Conservation (phyloP, 164 flowering plant genomes). For the Nymphaea colorata region DNA sequence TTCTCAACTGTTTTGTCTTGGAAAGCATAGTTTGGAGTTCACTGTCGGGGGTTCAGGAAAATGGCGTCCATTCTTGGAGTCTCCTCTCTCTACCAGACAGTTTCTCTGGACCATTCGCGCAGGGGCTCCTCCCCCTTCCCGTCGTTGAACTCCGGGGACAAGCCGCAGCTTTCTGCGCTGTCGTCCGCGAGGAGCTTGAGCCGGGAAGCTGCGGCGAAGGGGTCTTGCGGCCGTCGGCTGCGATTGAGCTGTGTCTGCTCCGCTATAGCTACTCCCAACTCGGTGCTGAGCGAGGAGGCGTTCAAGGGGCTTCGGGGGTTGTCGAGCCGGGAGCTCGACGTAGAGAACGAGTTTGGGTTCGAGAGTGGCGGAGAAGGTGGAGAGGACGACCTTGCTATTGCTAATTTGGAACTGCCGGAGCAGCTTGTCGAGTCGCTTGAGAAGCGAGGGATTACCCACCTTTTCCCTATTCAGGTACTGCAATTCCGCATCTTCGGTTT, state of each 20-base stretch:
- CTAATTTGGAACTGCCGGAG: constrained; percentile 35
- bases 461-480: constrained; percentile 65
- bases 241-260: neutral
- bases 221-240: neutral
- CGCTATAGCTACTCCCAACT: constrained; percentile 62
- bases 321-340: constrained; percentile 8
- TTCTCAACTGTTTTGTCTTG: too few species aligned
- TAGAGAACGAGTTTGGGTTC: constrained; percentile 10
- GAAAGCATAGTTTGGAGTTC: neutral
- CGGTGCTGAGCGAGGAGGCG: constrained; percentile 55
- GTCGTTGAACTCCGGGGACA: neutral
- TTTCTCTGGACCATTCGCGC: constrained; percentile 18
- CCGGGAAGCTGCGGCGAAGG: neutral
- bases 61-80: constrained; percentile 42
- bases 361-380: constrained; percentile 5
- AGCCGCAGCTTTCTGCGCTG: neutral
- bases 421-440: constrained; percentile 38
- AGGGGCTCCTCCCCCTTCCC: constrained; percentile 3
- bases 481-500: too few species aligned
- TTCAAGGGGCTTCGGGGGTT: constrained; percentile 39
- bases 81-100: constrained; percentile 27
- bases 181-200: constrained; percentile 4
- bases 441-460: constrained; percentile 60
- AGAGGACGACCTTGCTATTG: constrained; percentile 33
- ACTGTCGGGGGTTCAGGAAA: neutral